Evolutionary conservation across 805 yeast genomes (phyloP), one percentile per base, ranked within the genome.

Genomic region (Pichia insulana): DNA sequence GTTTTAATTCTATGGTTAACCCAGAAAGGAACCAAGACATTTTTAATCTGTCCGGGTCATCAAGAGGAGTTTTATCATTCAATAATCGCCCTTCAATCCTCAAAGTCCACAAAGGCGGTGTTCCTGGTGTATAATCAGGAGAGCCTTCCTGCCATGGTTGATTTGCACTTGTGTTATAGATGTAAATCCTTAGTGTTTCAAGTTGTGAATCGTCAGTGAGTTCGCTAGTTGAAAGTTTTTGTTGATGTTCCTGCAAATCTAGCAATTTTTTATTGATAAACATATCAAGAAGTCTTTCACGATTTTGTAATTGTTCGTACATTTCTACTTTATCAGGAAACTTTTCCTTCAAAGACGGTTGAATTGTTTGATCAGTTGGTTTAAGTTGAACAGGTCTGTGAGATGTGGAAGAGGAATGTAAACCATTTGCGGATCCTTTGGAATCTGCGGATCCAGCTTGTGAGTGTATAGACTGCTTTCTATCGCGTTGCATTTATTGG

Each of bases 31-130:
- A 85, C 2, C 89, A 72, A 48, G 88, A 80, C 62, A 89, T 84
- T 51, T 81, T 79, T 26, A 73, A 70, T 53, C 81, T 71, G 3
- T 52, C 50, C 2, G 74, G 68, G 33, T 69, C 73, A 22, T 70
- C 74, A 1, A 69, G 70, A 9, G 69, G 65, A 40, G 68, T 71
- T 7, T 57, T 57, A 52, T 58, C 62, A 49, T 72, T 65, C 16
- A 89, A 64, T 19, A 86, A 64, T 45, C 89, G 69, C 12, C 98
- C 98, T 62, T 92, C 97, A 20, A 92, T 74, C 44, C 94, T 71
- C 50, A 90, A 70, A 1, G 92, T 83, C 97, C 97, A 90, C 1
- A 75, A 59, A 3, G 85, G 73, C 3, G 52, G 57, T 44, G 54
- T 12, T 7, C 31, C 31, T 7, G 31, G 31, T 12, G 31, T 28